phyloP scores from a whole-genome alignment of 106 monocot species.

The Gastrodia elata region DNA sequence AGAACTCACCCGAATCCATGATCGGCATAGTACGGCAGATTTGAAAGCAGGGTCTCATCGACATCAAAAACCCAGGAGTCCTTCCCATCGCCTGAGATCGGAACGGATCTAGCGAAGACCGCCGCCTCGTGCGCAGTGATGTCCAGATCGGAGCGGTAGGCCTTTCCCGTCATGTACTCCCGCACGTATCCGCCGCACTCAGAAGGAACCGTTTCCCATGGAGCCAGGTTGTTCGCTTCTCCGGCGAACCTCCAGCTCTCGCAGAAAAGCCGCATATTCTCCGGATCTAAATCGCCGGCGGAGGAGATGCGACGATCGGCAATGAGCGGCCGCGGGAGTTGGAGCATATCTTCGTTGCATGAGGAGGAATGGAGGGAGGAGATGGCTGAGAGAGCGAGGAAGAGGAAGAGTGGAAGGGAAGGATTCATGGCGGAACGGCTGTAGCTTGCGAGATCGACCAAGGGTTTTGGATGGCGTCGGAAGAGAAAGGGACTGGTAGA shows the following conservation, averaged over 20 bases:
- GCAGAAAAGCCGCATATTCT: constrained; percentile 29
- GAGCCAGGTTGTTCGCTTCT: constrained; percentile 69
- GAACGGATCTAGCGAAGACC: constrained; percentile 31
- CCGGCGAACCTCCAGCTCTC: constrained; percentile 59
- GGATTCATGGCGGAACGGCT: background rate
- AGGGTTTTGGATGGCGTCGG: background rate
- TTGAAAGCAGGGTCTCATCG: constrained; percentile 87
- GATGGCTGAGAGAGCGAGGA: background rate
- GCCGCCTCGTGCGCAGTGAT: constrained; percentile 41
- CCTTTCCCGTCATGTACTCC: constrained; percentile 50
- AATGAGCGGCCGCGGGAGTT: constrained; percentile 21
- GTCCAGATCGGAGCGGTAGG: constrained; percentile 49
- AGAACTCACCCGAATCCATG: constrained; percentile 49
- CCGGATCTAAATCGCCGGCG: background rate
- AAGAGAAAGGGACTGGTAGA: background rate
- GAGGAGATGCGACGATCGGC: constrained; percentile 1
- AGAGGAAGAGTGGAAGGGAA: background rate
- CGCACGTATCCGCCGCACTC: constrained; percentile 44
- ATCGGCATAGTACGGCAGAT: constrained; percentile 62
- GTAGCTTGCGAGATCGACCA: background rate
- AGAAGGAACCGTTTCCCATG: constrained; percentile 45
- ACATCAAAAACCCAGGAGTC: constrained; percentile 88
- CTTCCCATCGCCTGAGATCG: constrained; percentile 40
- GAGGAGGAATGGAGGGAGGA: background rate
- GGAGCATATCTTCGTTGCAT: background rate